Base-by-base conservation (phyloP, 2,329 filamentous ascomycete genomes). In the Pseudogymnoascus sp. region DNA sequence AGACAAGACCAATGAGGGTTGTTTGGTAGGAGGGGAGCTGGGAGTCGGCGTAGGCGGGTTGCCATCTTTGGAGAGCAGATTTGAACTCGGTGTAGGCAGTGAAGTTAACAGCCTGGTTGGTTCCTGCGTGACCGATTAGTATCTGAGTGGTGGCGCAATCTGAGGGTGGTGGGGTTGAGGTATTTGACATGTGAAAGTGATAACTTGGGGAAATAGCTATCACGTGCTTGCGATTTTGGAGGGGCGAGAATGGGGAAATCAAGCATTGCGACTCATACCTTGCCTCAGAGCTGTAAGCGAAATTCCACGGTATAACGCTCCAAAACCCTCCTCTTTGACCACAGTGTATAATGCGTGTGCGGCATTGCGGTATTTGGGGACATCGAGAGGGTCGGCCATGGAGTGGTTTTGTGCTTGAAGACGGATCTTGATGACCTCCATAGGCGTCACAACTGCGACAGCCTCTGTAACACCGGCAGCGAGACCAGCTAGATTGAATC, bases 361-460 rank as follows among this genome's bases (percentile, higher is more conserved):
- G 25, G 93, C 93, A 77, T 96, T 97, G 74, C 93, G 90, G 81
- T 97, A 97, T 80, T 97, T 97, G 67, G 95, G 95, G 7, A 97
- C 77, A 75, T 97, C 95, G 69, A 97, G 87, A 5, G 95, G 95
- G 74, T 99, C 95, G 59, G 95, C 92, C 88, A 99, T 95, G 74
- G 87, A 91, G 85, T 99, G 95, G 80, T 97, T 91, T 79, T 99
- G 95, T 4, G 93, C 93, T 82, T 99, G 95, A 69, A 99, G 85
- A 59, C 95, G 90, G 74, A 99, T 99, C 84, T 99, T 99, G 78
- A 99, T 86, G 65, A 99, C 95, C 80, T 99, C 95, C 95, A 99
- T 99, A 5, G 95, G 95, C 31, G 93, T 97, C 63, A 99, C 95
- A 60, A 99, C 91, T 59, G 90, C 88, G 49, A 99, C 93, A 67